These are phyloP conservation scores for Balakata baccata DNA, from an alignment of 345 rosid species.

Conservation along the genomic window DNA sequence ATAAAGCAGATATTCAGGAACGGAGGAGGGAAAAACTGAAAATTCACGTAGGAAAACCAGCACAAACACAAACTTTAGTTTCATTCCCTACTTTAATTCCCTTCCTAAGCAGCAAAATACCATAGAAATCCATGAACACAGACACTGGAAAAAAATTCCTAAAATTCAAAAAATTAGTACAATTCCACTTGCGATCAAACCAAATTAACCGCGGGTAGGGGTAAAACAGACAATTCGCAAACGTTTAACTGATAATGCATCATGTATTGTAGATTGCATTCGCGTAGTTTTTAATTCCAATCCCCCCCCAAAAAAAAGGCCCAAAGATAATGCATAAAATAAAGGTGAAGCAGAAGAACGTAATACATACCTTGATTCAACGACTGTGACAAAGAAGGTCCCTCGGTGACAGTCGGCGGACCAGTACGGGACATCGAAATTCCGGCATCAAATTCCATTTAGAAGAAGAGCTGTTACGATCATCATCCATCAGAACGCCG, in stretches of 20 bases:
- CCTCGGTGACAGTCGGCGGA: conserved; percentile 36
- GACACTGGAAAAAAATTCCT: not conserved
- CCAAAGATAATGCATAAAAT: not conserved
- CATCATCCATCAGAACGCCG: conserved; percentile 41
- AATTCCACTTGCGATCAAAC: not conserved
- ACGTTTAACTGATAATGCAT: not conserved
- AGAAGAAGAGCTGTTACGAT: conserved; percentile 19
- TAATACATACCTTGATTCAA: conserved; percentile 46
- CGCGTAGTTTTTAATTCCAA: not conserved
- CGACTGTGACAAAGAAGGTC: conserved; percentile 61
- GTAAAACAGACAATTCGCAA: conserved; percentile 6
- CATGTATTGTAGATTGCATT: conserved; percentile 16
- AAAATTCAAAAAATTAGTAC: not conserved
- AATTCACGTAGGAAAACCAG: conserved; percentile 15
- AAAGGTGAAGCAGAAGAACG: too few species aligned
- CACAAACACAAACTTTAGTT: not conserved
- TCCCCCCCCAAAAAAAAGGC: not conserved
- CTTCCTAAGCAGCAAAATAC: not conserved
- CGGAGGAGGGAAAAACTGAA: conserved; percentile 9
- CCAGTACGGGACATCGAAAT: conserved; percentile 57
- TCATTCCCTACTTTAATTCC: not conserved
- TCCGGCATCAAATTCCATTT: conserved; percentile 75
- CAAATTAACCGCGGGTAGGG: not conserved
- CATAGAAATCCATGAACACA: conserved; percentile 6
- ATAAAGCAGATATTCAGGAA: not conserved